Evolutionary conservation across 176 grass and related monocot genomes (phyloP), one percentile per base, ranked within the genome.

Genomic region (Cenchrus purpureus): DNA sequence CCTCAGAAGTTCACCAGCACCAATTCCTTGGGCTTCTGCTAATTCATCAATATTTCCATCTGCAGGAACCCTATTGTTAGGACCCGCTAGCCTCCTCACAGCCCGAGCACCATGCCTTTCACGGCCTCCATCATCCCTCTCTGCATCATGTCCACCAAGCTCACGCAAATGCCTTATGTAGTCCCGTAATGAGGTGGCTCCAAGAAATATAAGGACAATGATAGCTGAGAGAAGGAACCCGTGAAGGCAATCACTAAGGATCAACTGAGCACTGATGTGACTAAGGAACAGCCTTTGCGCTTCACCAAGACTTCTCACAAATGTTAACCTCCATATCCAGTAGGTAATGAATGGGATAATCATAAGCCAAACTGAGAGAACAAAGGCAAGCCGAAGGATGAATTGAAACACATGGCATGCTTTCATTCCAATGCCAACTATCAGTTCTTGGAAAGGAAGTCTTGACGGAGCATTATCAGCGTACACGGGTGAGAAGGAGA

Each of bases 261-360:
- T 97, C 85, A 99, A 76, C 65, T 95, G 97, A 45, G 86, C 84
- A 71, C 94, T 91, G 63, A 99, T 88, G 67, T 99, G 97, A 57
- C 91, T 96, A 71, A 99, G 81, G 86, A 99, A 99, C 22, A 99
- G 79, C 82, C 91, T 85, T 54, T 99, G 93, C 12, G 97, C 97
- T 92, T 99, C 97, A 46, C 94, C 94, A 29, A 99, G 76, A 86
- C 86, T 94, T 78, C 97, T 92, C 54, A 99, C 97, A 77, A 99
- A 94, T 61, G 97, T 97, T 62, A 99, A 57, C 53, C 94, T 88
- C 84, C 97, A 95, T 85, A 99, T 99, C 97, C 97, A 99, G 50
- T 95, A 99, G 37, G 97, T 99, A 63, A 99, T 99, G 75, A 99
- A 99, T 28, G 97, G 97, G 91, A 99, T 99, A 85, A 97, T 94